Percentiles rank a stretch among this genome's conserved stretches.
Evolutionary conservation across 2,329 filamentous ascomycete genomes (phyloP).

Genomic region (Pseudogymnoascus sp.): DNA sequence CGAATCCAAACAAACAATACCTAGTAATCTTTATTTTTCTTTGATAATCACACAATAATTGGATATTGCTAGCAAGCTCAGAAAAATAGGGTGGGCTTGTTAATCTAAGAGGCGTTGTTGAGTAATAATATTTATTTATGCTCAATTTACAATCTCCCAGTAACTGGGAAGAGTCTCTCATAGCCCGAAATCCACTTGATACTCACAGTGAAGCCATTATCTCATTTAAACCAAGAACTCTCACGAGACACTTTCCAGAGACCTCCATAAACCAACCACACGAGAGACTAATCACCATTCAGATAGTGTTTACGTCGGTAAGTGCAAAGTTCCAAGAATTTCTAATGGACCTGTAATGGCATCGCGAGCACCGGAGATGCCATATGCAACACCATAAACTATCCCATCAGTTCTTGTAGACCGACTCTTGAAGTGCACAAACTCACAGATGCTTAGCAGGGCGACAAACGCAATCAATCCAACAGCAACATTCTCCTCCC

Average conservation of each 20-base stretch:
- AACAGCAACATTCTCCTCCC: slow-evolving; percentile 21
- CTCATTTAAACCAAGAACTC: not conserved
- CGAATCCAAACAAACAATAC: not conserved
- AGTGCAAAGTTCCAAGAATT: not conserved
- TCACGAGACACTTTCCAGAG: not conserved
- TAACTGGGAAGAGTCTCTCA: not conserved
- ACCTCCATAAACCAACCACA: not conserved
- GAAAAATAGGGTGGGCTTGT: not conserved
- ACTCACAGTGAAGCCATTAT: not conserved
- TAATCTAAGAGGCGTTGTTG: not conserved
- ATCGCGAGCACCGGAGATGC: slow-evolving; percentile 19
- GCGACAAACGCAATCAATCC: slow-evolving; percentile 18
- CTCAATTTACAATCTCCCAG: not conserved
- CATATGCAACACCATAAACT: slow-evolving; percentile 20
- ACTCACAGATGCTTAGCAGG: slow-evolving; percentile 21
- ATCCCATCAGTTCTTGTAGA: not conserved
- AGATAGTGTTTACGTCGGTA: not conserved
- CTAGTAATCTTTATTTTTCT: not conserved
- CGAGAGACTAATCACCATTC: not conserved
- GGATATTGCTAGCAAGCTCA: not conserved
- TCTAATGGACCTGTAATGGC: not conserved
- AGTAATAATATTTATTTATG: not conserved
- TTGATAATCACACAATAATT: not conserved
- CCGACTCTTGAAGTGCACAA: not conserved
- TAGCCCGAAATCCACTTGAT: not conserved